Evolutionary conservation across 768 basidiomycete genomes (phyloP).

Genomic region (Leucosporidium creatinivorum): DNA sequence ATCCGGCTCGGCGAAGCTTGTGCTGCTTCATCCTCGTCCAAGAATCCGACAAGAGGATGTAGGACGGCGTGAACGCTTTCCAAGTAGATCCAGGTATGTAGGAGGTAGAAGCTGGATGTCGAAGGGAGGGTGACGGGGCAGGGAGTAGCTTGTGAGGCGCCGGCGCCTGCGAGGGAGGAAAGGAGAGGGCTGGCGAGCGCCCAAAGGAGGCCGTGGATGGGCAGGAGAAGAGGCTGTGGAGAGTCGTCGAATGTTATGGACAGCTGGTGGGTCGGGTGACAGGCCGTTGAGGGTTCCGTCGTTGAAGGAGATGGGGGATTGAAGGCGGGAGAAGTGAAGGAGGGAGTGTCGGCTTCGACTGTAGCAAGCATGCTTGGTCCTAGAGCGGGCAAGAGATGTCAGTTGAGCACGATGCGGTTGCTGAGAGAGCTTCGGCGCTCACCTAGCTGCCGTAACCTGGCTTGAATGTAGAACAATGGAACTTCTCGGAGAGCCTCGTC

Average conservation of each 20-base stretch:
- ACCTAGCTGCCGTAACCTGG: too few relatives aligned
- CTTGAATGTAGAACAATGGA: too few relatives aligned
- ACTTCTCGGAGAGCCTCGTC: too few relatives aligned
- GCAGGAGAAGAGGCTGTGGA: conserved; percentile 49
- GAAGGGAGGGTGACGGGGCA: conserved; percentile 56
- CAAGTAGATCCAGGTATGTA: conserved; percentile 63
- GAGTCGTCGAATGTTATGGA: conserved; percentile 40
- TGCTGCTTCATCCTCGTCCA: not conserved
- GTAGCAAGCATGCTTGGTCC: too few relatives aligned
- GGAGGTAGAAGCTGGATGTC: conserved; percentile 58
- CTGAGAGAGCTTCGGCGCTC: too few relatives aligned
- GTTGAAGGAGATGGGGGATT: too few relatives aligned
- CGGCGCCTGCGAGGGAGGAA: not conserved
- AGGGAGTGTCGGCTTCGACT: too few relatives aligned
- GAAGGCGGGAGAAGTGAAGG: too few relatives aligned
- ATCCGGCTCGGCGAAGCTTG: not conserved
- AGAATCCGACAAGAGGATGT: conserved; percentile 36
- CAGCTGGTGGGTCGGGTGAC: too few relatives aligned
- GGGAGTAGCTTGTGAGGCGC: not conserved
- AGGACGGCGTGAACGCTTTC: conserved; percentile 57
- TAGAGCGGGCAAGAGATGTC: too few relatives aligned
- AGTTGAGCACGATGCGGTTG: too few relatives aligned
- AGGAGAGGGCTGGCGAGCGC: conserved; percentile 44
- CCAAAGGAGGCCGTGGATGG: conserved; percentile 58
- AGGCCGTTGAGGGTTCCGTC: too few relatives aligned